A percentile compares a stretch with the other conserved stretches of the same genome.
Conservation (phyloP, 345 rosid species). For the Lepidium aucheri region DNA sequence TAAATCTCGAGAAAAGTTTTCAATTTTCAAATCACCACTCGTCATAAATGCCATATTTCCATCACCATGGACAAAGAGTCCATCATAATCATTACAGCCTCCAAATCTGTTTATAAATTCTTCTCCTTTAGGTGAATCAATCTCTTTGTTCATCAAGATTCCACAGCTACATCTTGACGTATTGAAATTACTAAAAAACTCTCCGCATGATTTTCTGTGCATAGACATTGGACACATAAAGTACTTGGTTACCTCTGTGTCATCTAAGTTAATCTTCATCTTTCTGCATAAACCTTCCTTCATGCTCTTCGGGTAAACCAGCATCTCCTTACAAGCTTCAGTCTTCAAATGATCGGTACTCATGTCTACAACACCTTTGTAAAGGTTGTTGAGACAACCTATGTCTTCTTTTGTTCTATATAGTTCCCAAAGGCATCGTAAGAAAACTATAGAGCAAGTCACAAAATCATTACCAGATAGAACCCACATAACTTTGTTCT, state of each 20-base stretch:
- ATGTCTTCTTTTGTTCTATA: neutral
- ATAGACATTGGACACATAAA: neutral
- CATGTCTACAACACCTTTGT: neutral
- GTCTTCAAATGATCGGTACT: neutral
- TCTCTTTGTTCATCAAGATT: slow-evolving; percentile 1
- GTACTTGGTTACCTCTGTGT: neutral
- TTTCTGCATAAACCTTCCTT: neutral
- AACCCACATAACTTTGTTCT: neutral
- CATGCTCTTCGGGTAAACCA: neutral
- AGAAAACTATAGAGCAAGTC: slow-evolving; percentile 19
- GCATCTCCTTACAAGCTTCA: slow-evolving; percentile 15
- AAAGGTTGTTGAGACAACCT: slow-evolving; percentile 8
- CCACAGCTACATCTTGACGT: slow-evolving; percentile 5
- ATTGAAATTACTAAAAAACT: slow-evolving; percentile 1
- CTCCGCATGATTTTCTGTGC: neutral
- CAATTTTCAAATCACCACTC: neutral
- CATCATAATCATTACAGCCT: neutral
- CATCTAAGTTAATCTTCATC: neutral
- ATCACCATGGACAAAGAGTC: slow-evolving; percentile 8
- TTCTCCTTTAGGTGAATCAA: neutral
- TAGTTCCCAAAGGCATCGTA: slow-evolving; percentile 4
- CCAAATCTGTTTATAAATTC: neutral
- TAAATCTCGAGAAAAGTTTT: neutral
- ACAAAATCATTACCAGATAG: slow-evolving; percentile 10
- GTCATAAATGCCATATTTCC: neutral